These are phyloP conservation scores for Chalciporus sphaerocephalus DNA, from an alignment of 768 basidiomycete genomes.

Conservation along the genomic window DNA sequence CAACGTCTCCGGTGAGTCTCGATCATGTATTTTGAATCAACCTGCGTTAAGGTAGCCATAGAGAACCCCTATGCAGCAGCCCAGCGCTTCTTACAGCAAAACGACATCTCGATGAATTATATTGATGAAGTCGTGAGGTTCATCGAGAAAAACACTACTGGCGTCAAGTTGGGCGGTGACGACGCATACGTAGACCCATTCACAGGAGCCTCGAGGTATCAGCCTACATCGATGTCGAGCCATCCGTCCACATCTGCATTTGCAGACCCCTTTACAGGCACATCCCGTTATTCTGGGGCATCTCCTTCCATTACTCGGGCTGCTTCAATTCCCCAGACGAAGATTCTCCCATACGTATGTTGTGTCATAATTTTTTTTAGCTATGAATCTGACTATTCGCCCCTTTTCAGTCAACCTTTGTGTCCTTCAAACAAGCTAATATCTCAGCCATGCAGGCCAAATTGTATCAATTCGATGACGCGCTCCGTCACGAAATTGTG, in stretches of 20 bases:
- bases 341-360: conserved; percentile 51
- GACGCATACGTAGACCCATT: conserved; percentile 79
- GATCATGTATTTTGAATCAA: neutral
- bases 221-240: conserved; percentile 32
- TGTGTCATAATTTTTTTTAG: neutral
- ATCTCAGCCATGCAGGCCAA: conserved; percentile 77
- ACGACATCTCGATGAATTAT: conserved; percentile 80
- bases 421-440: conserved; percentile 83
- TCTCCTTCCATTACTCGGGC: conserved; percentile 32
- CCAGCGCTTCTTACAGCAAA: conserved; percentile 76
- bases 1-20: conserved; percentile 69
- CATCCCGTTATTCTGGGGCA: conserved; percentile 53
- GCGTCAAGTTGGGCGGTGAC: conserved; percentile 63
- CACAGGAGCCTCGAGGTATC: conserved; percentile 76
- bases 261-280: conserved; percentile 71
- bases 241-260: conserved; percentile 38
- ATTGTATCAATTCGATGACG: conserved; percentile 69
- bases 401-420: conserved; percentile 47
- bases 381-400: neutral
- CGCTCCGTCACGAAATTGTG: conserved; percentile 64
- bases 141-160: conserved; percentile 87
- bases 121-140: conserved; percentile 88
- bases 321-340: conserved; percentile 32
- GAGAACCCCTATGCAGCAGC: conserved; percentile 92
- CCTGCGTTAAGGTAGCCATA: conserved; percentile 29